These are phyloP conservation scores for Candida loeiensis DNA, from an alignment of 805 yeast species.

Conservation along the genomic window DNA sequence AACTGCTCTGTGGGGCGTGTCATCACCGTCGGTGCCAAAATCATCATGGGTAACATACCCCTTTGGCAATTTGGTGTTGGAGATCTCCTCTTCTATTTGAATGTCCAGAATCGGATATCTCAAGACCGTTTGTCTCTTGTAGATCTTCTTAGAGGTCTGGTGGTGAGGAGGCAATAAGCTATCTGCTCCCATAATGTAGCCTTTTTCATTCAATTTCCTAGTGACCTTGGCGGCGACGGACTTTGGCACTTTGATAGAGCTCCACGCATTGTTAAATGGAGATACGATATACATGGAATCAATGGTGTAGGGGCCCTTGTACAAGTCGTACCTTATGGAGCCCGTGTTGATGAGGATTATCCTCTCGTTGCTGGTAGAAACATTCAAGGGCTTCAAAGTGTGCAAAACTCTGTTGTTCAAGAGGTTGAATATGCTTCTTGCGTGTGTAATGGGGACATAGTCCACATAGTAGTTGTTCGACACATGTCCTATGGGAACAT, in stretches of 20 bases:
- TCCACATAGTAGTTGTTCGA: slow-evolving; percentile 62
- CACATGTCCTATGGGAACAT: slow-evolving; percentile 61
- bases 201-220: slow-evolving; percentile 53
- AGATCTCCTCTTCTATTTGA: not conserved
- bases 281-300: slow-evolving; percentile 81
- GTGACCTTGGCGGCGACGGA: slow-evolving; percentile 53
- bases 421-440: slow-evolving; percentile 54
- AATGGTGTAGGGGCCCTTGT: slow-evolving; percentile 76
- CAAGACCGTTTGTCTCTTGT: not conserved
- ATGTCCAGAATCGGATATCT: not conserved
- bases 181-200: slow-evolving; percentile 36
- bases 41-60: slow-evolving; percentile 88
- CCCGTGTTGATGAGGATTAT: slow-evolving; percentile 79
- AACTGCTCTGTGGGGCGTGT: slow-evolving; percentile 62
- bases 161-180: slow-evolving; percentile 13
- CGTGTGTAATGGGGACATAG: slow-evolving; percentile 52
- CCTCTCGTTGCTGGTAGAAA: slow-evolving; percentile 22
- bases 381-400: slow-evolving; percentile 27
- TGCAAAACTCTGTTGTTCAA: slow-evolving; percentile 57
- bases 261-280: slow-evolving; percentile 84
- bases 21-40: slow-evolving; percentile 84
- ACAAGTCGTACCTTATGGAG: slow-evolving; percentile 80
- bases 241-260: slow-evolving; percentile 56
- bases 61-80: slow-evolving; percentile 31
- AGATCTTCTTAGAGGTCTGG: slow-evolving; percentile 8